Evolutionary conservation across 345 rosid species (phyloP), one percentile per base, ranked within the genome.

Genomic region (Alliaria petiolata): DNA sequence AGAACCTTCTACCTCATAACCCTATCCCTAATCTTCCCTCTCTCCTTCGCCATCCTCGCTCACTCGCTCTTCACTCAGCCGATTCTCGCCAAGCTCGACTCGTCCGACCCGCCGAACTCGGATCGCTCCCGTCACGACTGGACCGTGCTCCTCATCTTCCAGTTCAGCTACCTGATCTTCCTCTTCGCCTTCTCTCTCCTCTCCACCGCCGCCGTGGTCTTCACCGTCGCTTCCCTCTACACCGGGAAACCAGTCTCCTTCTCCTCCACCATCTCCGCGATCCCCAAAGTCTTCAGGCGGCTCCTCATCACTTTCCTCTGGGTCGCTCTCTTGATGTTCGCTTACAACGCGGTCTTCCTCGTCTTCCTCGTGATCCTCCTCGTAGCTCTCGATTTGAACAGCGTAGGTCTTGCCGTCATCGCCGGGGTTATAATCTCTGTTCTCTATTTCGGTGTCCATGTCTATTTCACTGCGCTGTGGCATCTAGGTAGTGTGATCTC

Each of bases 401-500:
- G 78, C 42, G 2, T 82, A 6, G 47, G 87, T 9, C 60, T 95
- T 49, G 78, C 82, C 8, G 0, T 89, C 10, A 31, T 89, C 22
- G 73, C 86, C 0, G 31, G 82, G 19, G 4, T 86, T 25, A 81
- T 78, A 6, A 82, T 89, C 50, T 75, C 83, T 62, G 67, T 85
- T 64, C 76, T 88, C 0, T 88, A 86, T 52, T 67, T 88, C 60
- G 91, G 84, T 26, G 93, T 95, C 67, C 98, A 95, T 63, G 90
- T 95, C 13, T 91, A 84, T 58, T 91, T 95, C 57, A 91, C 99
- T n/a, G 98, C 96, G 1, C 22, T 87, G n/a, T 95, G 98, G 98
- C 99, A 95, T 82, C 61, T 95, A 81, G 99, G 93, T 33, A 95
- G 99, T 51, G 99, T 95, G 55, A 85, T 88, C 7, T 95, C 98